phyloP scores from a whole-genome alignment of 1,284 basidiomycete genomes.

The Trametes sp. region DNA sequence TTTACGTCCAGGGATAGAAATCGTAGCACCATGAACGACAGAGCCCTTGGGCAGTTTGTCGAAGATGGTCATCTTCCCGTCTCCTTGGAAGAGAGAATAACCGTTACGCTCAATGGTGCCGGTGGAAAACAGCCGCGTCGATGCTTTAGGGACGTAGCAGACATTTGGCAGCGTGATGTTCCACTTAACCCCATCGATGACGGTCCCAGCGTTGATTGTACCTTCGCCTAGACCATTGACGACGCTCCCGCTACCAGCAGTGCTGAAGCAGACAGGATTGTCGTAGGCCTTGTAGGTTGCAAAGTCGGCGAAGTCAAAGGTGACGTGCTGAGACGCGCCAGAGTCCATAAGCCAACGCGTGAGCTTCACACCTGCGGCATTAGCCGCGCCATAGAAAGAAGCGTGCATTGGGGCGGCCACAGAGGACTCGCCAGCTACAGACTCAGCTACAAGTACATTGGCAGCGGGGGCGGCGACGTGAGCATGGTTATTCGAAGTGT shows the following conservation, averaged over 20 bases:
- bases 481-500: conserved; percentile 3
- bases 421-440: neutral
- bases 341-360: conserved; percentile 18
- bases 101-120: conserved; percentile 6
- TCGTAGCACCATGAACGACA: conserved; percentile 4
- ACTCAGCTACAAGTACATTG: conserved; percentile 11
- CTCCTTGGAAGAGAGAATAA: conserved; percentile 10
- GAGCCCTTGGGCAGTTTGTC: conserved; percentile 6
- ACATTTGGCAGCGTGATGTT: neutral
- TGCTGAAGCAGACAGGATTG: neutral
- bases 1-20: neutral
- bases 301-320: neutral
- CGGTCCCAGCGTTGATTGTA: neutral
- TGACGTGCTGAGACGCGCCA: conserved; percentile 13
- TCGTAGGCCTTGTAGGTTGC: neutral
- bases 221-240: neutral
- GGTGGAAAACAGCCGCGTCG: conserved; percentile 1
- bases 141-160: conserved; percentile 1
- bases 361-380: neutral
- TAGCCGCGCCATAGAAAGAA: conserved; percentile 6
- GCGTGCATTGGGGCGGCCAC: neutral
- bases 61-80: conserved; percentile 2
- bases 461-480: neutral
- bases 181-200: neutral
- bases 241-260: neutral